Conservation (phyloP, 2,329 filamentous ascomycete species). For the Acephala macrosclerotiorum region DNA sequence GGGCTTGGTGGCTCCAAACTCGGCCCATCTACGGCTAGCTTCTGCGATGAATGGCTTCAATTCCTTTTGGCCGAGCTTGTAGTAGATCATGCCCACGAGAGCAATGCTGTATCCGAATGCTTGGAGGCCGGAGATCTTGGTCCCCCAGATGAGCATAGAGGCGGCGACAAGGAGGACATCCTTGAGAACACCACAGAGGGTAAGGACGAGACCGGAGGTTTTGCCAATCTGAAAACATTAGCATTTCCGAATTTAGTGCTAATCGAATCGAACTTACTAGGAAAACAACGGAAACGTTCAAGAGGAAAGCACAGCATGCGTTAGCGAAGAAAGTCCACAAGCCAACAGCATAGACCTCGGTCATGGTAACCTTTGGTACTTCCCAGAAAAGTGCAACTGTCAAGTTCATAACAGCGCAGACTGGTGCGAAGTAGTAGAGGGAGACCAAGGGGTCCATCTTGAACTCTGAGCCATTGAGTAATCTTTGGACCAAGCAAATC, state of each 20-base stretch:
- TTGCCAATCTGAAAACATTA: conserved; percentile 74
- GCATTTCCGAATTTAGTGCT: not conserved
- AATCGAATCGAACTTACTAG: conserved; percentile 64
- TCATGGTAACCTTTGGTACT: conserved; percentile 71
- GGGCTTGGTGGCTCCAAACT: conserved; percentile 81
- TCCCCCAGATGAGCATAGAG: conserved; percentile 84
- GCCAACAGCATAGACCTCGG: conserved; percentile 77
- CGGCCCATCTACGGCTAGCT: conserved; percentile 80
- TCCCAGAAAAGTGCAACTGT: conserved; percentile 77
- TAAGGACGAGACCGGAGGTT: conserved; percentile 85
- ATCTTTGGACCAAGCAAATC: conserved; percentile 83
- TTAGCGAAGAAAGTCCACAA: conserved; percentile 77
- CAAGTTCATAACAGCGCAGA: conserved; percentile 84
- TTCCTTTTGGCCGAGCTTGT: conserved; percentile 85
- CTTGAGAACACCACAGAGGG: conserved; percentile 87
- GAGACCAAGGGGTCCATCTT: conserved; percentile 93
- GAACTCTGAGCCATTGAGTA: conserved; percentile 83
- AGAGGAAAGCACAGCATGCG: conserved; percentile 78
- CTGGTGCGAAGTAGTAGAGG: conserved; percentile 88
- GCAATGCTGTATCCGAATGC: conserved; percentile 86
- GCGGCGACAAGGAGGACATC: conserved; percentile 83
- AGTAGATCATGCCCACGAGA: conserved; percentile 80
- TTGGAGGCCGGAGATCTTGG: conserved; percentile 76
- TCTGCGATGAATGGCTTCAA: conserved; percentile 81
- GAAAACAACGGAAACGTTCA: conserved; percentile 88